Evolutionary conservation across 1,284 basidiomycete genomes (phyloP).

Genomic region (Grifola frondosa): DNA sequence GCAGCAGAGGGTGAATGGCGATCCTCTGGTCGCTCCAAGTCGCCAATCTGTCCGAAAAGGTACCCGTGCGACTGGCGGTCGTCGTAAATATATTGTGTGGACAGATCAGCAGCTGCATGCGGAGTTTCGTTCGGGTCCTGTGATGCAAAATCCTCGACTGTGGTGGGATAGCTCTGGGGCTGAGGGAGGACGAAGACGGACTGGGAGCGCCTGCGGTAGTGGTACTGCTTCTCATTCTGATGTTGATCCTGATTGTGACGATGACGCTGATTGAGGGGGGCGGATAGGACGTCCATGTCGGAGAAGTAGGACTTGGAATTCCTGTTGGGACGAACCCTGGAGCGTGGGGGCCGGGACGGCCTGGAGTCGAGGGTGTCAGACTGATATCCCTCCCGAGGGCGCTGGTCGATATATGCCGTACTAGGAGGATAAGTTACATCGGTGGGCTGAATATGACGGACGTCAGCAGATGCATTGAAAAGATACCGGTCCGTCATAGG

Average conservation of each 20-base stretch:
- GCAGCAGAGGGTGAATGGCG: slow-evolving; percentile 11
- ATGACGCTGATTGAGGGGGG: slow-evolving; percentile 11
- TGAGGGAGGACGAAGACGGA: slow-evolving; percentile 21
- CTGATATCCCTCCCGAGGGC: slow-evolving; percentile 24
- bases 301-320: slow-evolving; percentile 28
- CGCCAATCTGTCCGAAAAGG: slow-evolving; percentile 18
- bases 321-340: slow-evolving; percentile 19
- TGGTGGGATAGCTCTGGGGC: slow-evolving; percentile 8
- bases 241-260: slow-evolving; percentile 15
- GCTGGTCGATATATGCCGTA: slow-evolving; percentile 13
- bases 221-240: slow-evolving; percentile 18
- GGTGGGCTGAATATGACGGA: no score
- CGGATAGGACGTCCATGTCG: slow-evolving; percentile 22
- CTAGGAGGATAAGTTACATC: background rate
- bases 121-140: slow-evolving; percentile 7
- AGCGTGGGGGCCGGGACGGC: slow-evolving; percentile 26
- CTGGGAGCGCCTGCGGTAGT: slow-evolving; percentile 30
- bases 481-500: slow-evolving; percentile 9
- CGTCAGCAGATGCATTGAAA: slow-evolving; percentile 1
- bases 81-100: slow-evolving; percentile 30
- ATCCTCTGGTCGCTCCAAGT: slow-evolving; percentile 1
- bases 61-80: slow-evolving; percentile 33
- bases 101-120: slow-evolving; percentile 11
- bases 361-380: slow-evolving; percentile 19
- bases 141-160: slow-evolving; percentile 2